Conservation (phyloP, 306 rosid species). For the Abrus pulchellus region DNA sequence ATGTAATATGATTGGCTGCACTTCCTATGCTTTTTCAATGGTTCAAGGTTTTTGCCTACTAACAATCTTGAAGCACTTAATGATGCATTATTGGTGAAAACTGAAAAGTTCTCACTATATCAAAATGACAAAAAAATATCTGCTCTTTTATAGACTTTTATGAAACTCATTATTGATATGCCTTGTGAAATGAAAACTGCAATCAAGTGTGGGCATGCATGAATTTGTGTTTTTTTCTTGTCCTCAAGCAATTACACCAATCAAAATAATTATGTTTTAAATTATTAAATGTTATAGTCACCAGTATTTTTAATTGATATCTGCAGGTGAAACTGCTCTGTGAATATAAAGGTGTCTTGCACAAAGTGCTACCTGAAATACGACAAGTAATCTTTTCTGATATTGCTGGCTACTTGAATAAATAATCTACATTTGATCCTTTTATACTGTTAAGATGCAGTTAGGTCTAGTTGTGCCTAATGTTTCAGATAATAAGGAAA, state of each 20-base stretch:
- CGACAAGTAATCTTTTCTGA: conserved; percentile 69
- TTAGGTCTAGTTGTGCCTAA: conserved; percentile 16
- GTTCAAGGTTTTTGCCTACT: conserved; percentile 33
- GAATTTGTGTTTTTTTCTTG: neutral
- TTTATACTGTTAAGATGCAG: conserved; percentile 10
- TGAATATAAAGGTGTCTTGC: conserved; percentile 83
- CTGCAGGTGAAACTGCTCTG: conserved; percentile 75
- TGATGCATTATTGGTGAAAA: conserved; percentile 25
- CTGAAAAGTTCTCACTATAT: conserved; percentile 37
- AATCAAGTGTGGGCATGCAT: neutral
- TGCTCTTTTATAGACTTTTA: conserved; percentile 3
- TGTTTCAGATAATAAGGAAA: conserved; percentile 32
- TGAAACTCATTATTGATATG: conserved; percentile 23
- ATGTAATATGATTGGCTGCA: conserved; percentile 44
- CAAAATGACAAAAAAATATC: neutral
- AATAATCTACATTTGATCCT: conserved; percentile 35
- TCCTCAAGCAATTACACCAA: neutral
- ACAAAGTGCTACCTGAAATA: conserved; percentile 76
- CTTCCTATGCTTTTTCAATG: conserved; percentile 37
- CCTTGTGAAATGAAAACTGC: conserved; percentile 19
- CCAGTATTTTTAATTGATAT: conserved; percentile 29
- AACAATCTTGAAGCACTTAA: neutral
- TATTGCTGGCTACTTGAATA: conserved; percentile 34
- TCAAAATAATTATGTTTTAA: conserved; percentile 15
- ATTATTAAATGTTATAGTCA: conserved; percentile 29